Conservation (phyloP, 2,329 filamentous ascomycete genomes). For the Nigrospora osmanthi region DNA sequence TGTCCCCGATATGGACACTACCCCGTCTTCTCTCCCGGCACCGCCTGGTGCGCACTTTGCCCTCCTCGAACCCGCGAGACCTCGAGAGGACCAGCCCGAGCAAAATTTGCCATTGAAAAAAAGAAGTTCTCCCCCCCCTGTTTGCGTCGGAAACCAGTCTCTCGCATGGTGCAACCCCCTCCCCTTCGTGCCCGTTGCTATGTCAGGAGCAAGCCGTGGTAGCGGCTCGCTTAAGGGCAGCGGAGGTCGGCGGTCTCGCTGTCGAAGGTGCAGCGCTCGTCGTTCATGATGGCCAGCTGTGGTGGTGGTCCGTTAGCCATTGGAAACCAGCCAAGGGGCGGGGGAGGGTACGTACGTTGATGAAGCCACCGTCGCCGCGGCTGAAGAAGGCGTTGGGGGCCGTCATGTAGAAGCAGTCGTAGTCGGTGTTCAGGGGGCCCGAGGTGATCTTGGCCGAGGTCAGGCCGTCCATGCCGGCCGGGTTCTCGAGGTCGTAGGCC, state of each 20-base stretch:
- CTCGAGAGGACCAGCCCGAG: too few relatives aligned
- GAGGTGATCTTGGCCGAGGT: background rate
- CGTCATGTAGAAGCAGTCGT: conserved; percentile 2
- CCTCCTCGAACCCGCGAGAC: too few relatives aligned
- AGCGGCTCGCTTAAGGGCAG: background rate
- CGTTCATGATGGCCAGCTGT: background rate
- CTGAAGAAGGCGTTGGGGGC: background rate
- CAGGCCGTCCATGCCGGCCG: background rate
- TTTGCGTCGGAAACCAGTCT: too few relatives aligned
- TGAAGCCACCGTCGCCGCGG: conserved; percentile 1
- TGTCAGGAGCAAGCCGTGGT: too few relatives aligned
- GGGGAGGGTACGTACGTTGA: background rate
- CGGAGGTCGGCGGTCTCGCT: background rate
- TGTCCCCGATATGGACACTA: too few relatives aligned
- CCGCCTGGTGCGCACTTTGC: too few relatives aligned
- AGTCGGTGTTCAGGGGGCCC: background rate
- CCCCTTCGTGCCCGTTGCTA: too few relatives aligned
- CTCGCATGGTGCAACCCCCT: too few relatives aligned
- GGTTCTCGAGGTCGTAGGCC: conserved; percentile 1
- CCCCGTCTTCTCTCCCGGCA: too few relatives aligned
- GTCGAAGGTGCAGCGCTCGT: conserved; percentile 1
- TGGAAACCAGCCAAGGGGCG: too few relatives aligned
- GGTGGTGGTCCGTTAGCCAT: background rate
- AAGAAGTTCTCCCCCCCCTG: too few relatives aligned
- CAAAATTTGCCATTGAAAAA: too few relatives aligned